Conservation (phyloP, 2,329 filamentous ascomycete species). For the Xylaria arbuscula region DNA sequence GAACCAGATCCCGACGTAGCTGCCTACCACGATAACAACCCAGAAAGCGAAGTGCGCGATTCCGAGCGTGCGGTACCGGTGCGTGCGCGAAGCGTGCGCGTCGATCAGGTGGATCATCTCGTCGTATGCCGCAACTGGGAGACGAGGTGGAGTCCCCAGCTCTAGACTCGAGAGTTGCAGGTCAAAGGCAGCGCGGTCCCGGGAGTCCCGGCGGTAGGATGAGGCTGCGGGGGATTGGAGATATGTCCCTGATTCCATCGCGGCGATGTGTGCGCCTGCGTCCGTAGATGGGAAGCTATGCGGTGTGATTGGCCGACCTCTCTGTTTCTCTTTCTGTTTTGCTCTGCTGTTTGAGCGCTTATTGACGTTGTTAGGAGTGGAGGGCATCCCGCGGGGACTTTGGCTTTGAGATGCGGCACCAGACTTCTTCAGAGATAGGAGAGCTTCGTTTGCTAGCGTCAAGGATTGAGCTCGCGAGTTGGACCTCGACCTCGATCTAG, state of each 20-base stretch:
- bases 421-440: slow-evolving; percentile 20
- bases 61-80: slow-evolving; percentile 76
- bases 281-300: slow-evolving; percentile 35
- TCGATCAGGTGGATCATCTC: slow-evolving; percentile 78
- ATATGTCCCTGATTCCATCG: slow-evolving; percentile 53
- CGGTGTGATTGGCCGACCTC: slow-evolving; percentile 27
- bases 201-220: slow-evolving; percentile 41
- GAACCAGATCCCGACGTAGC: slow-evolving; percentile 88
- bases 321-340: slow-evolving; percentile 24
- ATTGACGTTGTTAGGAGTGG: slow-evolving; percentile 15
- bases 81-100: slow-evolving; percentile 77
- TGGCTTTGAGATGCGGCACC: slow-evolving; percentile 21
- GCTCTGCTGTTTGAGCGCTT: slow-evolving; percentile 6
- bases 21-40: slow-evolving; percentile 75
- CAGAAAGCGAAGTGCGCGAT: slow-evolving; percentile 78
- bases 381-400: slow-evolving; percentile 13
- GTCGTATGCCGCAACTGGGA: slow-evolving; percentile 69
- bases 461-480: slow-evolving; percentile 15
- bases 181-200: slow-evolving; percentile 51
- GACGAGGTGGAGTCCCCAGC: slow-evolving; percentile 43
- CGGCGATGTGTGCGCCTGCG: slow-evolving; percentile 39
- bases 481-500: slow-evolving; percentile 23
- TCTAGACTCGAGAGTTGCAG: slow-evolving; percentile 43
- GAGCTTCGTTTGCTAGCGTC: slow-evolving; percentile 10
- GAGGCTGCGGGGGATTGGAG: slow-evolving; percentile 54